Evolutionary conservation across 495 filamentous ascomycete genomes (phyloP), one percentile per base, ranked within the genome.

Genomic region (Hypoxylon fuscum): DNA sequence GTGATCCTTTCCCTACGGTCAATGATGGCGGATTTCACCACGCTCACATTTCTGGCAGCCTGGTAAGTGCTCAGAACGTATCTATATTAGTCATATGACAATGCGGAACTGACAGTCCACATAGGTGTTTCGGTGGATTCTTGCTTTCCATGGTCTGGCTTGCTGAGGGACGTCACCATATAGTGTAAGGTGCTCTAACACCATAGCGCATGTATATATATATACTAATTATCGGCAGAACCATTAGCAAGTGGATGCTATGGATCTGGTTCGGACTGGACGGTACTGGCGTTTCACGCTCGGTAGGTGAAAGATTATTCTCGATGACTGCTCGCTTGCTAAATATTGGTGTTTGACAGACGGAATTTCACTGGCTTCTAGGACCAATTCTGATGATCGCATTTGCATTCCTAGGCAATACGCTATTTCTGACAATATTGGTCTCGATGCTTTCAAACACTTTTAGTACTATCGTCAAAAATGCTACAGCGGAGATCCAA

Each of bases 181-280:
- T 72, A 22, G 53, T 73, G 77, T 80, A 73, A 62, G 77, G 71
- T 27, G 0, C 12, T 21, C 3, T 9, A 2, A 29, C 0, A 4
- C 10, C n/a, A 37, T 5, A 14, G 10, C 12, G 22, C 6, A 2
- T 23, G 9, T 21, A 12, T 15, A 49, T 14, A 37, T 21, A 12
- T 15, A 49, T 14, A 37, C 71, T 74, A 58, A 74, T 45, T 9
- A 14, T 14, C 7, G n/a, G 32, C 47, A 77, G 85, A 17, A 88
- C 81, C 1, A 89, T 91, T 52, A 81, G 83, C 35, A 90, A 90
- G 69, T 91, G 88, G 88, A 90, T 91, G 88, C 79, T 91, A 0
- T 91, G 87, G 80, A 88, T 91, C 51, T 91, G 88, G 88, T 91
- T 91, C 59, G 88, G 88, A 0, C 78, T 91, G 10, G 88, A 91